Percentiles rank a stretch among this genome's conserved stretches.
Conservation (phyloP, 306 rosid genomes). For the Dryas alaskensis region DNA sequence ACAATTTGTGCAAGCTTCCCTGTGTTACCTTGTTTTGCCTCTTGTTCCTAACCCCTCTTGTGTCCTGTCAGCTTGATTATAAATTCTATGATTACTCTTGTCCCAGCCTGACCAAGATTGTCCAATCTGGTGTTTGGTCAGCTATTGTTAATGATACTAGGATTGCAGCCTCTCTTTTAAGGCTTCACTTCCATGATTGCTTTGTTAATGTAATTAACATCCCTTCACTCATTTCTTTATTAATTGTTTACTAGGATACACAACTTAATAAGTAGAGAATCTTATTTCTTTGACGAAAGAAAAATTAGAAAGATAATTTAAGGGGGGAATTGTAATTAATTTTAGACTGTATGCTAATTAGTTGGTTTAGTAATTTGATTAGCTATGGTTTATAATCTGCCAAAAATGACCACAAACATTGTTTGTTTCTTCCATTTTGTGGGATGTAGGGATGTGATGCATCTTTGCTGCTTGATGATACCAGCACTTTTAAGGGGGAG, state of each 20-base stretch:
- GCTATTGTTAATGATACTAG: slow-evolving; percentile 76
- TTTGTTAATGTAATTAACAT: slow-evolving; percentile 52
- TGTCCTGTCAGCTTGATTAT: slow-evolving; percentile 59
- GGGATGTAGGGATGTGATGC: slow-evolving; percentile 76
- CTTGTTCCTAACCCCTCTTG: slow-evolving; percentile 47
- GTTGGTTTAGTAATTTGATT: neutral
- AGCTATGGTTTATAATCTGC: neutral
- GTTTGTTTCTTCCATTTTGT: neutral
- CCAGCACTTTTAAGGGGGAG: slow-evolving; percentile 66
- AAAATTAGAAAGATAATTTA: no score
- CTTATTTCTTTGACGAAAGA: no score
- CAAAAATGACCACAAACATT: neutral
- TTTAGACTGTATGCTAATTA: neutral
- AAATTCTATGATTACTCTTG: slow-evolving; percentile 61
- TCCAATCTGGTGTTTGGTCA: slow-evolving; percentile 51
- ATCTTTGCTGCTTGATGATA: slow-evolving; percentile 75
- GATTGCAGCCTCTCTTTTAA: slow-evolving; percentile 88
- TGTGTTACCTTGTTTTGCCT: slow-evolving; percentile 40
- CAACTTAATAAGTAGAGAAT: no score
- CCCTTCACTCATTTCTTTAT: neutral
- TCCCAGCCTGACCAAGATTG: slow-evolving; percentile 56
- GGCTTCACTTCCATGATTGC: slow-evolving; percentile 96
- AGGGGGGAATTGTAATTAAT: no score
- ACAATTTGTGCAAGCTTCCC: slow-evolving; percentile 23
- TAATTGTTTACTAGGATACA: neutral